Evolutionary conservation across 2,329 filamentous ascomycete species (phyloP).

Genomic region (Lecanicillium sp.): DNA sequence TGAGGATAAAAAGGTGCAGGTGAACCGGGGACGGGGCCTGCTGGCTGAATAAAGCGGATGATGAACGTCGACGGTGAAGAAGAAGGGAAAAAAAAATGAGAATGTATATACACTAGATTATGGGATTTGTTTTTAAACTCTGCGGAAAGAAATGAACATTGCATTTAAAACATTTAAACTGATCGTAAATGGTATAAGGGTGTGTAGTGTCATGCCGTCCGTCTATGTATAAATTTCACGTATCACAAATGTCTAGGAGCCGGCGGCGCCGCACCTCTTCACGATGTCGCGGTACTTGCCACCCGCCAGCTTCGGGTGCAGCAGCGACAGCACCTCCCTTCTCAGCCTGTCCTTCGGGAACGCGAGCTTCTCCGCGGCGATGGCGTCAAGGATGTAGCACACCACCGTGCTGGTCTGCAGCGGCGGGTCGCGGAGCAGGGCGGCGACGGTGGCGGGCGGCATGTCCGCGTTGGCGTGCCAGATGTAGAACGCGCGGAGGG

Average conservation of each 20-base stretch:
- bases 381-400: conserved; percentile 51
- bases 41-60: conserved; percentile 30
- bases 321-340: conserved; percentile 35
- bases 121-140: background rate
- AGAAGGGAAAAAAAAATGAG: background rate
- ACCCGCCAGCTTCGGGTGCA: conserved; percentile 22
- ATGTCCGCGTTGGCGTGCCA: conserved; percentile 53
- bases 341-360: conserved; percentile 41
- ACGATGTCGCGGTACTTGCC: conserved; percentile 25
- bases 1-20: conserved; percentile 91
- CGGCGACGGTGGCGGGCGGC: conserved; percentile 42
- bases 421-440: conserved; percentile 54
- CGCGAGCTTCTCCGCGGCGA: conserved; percentile 45
- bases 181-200: no score
- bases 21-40: conserved; percentile 64
- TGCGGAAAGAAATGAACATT: no score
- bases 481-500: conserved; percentile 55
- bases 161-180: no score
- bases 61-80: background rate
- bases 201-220: no score
- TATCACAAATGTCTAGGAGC: no score
- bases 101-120: conserved; percentile 9
- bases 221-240: no score
- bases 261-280: conserved; percentile 18
- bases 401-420: conserved; percentile 50